These are phyloP conservation scores for Suillus paluster DNA, from an alignment of 768 basidiomycete species.

Conservation along the genomic window DNA sequence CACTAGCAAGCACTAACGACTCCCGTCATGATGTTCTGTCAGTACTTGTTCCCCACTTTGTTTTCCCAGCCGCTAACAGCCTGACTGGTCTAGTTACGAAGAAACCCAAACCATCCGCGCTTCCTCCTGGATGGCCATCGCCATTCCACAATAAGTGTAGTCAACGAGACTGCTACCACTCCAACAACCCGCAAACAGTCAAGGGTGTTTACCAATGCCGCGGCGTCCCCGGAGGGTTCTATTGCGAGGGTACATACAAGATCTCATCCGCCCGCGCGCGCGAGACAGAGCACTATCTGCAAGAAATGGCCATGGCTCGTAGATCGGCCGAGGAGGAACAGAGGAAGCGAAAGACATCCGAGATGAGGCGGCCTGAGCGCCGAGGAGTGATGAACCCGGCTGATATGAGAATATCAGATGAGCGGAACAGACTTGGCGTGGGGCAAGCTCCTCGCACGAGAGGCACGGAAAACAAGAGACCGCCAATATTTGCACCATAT, in stretches of 20 bases:
- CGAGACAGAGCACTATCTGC: conserved; percentile 36
- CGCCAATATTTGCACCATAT: conserved; percentile 18
- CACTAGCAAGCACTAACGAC: conserved; percentile 18
- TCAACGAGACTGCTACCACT: conserved; percentile 34
- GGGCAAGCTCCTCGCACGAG: conserved; percentile 17
- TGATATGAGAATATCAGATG: conserved; percentile 16
- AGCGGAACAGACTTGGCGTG: conserved; percentile 9
- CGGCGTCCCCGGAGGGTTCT: conserved; percentile 38
- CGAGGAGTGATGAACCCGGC: conserved; percentile 14
- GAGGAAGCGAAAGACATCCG: conserved; percentile 31
- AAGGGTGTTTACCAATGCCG: conserved; percentile 39
- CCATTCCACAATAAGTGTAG: conserved; percentile 42
- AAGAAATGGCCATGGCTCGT: conserved; percentile 27
- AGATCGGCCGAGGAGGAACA: conserved; percentile 33
- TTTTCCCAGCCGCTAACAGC: neutral
- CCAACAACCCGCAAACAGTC: conserved; percentile 34
- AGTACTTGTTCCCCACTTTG: conserved; percentile 15
- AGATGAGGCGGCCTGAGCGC: conserved; percentile 31
- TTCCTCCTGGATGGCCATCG: conserved; percentile 41
- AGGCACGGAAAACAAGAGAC: conserved; percentile 23
- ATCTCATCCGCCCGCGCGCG: conserved; percentile 37
- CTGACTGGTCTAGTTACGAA: conserved; percentile 27
- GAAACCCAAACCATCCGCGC: conserved; percentile 32
- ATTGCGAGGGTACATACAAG: conserved; percentile 39
- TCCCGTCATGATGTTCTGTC: conserved; percentile 33